A percentile compares a stretch with the other conserved stretches of the same genome.
phyloP scores from a whole-genome alignment of 1,284 basidiomycete species.

The Ustilago tritici region DNA sequence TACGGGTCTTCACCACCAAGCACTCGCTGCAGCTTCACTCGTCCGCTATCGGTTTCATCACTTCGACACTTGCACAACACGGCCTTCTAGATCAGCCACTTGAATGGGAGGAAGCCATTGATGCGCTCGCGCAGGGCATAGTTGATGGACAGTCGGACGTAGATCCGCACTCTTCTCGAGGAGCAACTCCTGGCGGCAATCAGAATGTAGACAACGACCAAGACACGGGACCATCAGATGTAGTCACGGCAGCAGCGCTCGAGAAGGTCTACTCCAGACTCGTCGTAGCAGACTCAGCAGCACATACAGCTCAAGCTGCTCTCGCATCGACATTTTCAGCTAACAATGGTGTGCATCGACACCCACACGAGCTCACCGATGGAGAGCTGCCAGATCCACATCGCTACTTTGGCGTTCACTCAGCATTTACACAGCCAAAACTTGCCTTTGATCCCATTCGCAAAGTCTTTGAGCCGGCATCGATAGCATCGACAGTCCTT shows the following conservation, averaged over 20 bases:
- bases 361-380: slow-evolving; percentile 56
- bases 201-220: not conserved
- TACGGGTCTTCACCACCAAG: slow-evolving; percentile 65
- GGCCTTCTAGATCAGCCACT: slow-evolving; percentile 56
- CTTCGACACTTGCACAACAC: slow-evolving; percentile 59
- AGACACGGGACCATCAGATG: slow-evolving; percentile 19
- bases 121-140: slow-evolving; percentile 64
- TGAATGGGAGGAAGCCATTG: slow-evolving; percentile 64
- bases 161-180: slow-evolving; percentile 15
- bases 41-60: slow-evolving; percentile 65
- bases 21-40: slow-evolving; percentile 66
- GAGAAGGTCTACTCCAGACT: slow-evolving; percentile 63
- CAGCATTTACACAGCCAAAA: slow-evolving; percentile 93
- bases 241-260: slow-evolving; percentile 61
- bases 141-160: slow-evolving; percentile 52
- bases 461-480: slow-evolving; percentile 78
- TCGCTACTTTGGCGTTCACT: slow-evolving; percentile 83
- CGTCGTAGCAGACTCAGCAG: slow-evolving; percentile 60
- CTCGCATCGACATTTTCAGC: not conserved
- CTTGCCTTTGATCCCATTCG: slow-evolving; percentile 88
- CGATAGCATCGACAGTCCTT: slow-evolving; percentile 39
- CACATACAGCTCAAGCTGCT: slow-evolving; percentile 10
- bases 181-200: not conserved
- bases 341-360: slow-evolving; percentile 14
- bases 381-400: slow-evolving; percentile 82